These are phyloP conservation scores for Agastache rugosa DNA, from an alignment of 257 asterid species.

Conservation along the genomic window DNA sequence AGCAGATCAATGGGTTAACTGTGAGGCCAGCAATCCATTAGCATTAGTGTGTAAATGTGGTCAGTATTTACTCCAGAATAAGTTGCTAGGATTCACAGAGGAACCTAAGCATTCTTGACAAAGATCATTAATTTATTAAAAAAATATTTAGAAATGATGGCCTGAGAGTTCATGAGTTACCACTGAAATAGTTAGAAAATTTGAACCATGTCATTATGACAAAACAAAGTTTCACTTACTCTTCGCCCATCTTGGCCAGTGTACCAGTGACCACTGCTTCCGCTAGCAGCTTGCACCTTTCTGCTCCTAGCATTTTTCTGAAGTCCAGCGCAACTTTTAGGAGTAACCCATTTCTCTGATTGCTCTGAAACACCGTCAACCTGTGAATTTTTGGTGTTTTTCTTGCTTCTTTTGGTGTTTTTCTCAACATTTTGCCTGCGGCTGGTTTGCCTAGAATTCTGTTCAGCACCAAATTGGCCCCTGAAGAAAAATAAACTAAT, in stretches of 20 bases:
- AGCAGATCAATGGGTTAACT: not conserved
- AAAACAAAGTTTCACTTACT: constrained; percentile 54
- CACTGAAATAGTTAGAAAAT: not conserved
- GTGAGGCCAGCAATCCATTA: not conserved
- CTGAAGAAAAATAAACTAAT: constrained; percentile 46
- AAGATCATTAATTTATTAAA: constrained; percentile 3
- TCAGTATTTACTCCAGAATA: not conserved
- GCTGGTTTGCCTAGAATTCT: constrained; percentile 45
- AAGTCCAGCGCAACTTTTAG: constrained; percentile 53
- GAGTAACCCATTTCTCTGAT: constrained; percentile 71
- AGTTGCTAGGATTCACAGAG: not conserved
- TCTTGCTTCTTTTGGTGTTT: constrained; percentile 56
- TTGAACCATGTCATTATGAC: constrained; percentile 10
- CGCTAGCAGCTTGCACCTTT: constrained; percentile 75
- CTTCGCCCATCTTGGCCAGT: constrained; percentile 62
- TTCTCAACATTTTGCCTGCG: constrained; percentile 37
- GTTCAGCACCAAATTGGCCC: constrained; percentile 70
- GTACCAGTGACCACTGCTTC: constrained; percentile 83
- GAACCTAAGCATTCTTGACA: constrained; percentile 19
- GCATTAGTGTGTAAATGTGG: not conserved
- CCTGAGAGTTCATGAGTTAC: not conserved
- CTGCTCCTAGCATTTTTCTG: constrained; percentile 78
- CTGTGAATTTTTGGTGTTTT: constrained; percentile 44
- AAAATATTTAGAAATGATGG: not conserved
- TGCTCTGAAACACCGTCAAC: constrained; percentile 49